Evolutionary conservation across 306 rosid species (phyloP).

Genomic region (Cucurbita ficifolia): DNA sequence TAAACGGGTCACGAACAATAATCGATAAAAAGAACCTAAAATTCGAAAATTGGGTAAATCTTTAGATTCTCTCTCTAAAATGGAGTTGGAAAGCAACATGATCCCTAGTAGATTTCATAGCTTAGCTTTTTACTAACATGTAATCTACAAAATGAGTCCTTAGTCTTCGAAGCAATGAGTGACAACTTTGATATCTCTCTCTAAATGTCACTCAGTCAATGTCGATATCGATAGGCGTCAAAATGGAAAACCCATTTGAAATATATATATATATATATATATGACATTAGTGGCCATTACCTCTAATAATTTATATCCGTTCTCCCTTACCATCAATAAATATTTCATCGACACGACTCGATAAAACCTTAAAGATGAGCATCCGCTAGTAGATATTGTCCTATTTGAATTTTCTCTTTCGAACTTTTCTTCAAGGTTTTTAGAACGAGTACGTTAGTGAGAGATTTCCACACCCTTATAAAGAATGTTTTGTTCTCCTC

Average conservation of each 20-base stretch:
- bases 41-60: neutral
- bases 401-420: too few relatives aligned
- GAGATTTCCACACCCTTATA: too few relatives aligned
- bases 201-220: constrained; percentile 30
- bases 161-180: constrained; percentile 59
- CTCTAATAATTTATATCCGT: constrained; percentile 12
- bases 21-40: neutral
- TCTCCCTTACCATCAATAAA: neutral
- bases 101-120: constrained; percentile 43
- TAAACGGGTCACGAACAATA: neutral
- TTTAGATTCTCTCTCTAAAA: neutral
- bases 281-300: constrained; percentile 56
- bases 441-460: too few relatives aligned
- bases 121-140: constrained; percentile 52
- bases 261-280: constrained; percentile 18
- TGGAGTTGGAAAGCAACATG: constrained; percentile 38
- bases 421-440: too few relatives aligned
- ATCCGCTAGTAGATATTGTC: too few relatives aligned
- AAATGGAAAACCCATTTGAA: constrained; percentile 32
- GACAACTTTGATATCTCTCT: constrained; percentile 23
- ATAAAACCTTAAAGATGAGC: too few relatives aligned
- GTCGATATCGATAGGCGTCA: constrained; percentile 35
- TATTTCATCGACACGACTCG: neutral
- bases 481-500: too few relatives aligned
- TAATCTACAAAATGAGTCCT: constrained; percentile 43